A percentile compares a stretch with the other conserved stretches of the same genome.
These are phyloP conservation scores for Cardiospermum halicacabum DNA, from an alignment of 345 rosid species.

Conservation along the genomic window DNA sequence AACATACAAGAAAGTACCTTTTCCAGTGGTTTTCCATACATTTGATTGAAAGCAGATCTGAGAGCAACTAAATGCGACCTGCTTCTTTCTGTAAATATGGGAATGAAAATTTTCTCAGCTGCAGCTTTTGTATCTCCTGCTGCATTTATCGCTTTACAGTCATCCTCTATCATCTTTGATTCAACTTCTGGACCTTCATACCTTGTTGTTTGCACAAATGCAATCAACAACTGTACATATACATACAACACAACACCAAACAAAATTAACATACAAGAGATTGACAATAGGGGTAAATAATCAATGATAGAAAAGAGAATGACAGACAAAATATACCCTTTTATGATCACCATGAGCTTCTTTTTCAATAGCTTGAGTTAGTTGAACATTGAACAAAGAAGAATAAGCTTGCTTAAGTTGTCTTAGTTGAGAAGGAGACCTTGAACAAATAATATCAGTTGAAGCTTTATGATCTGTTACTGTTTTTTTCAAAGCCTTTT, in stretches of 20 bases:
- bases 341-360: conserved; percentile 47
- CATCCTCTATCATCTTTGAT: conserved; percentile 32
- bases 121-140: conserved; percentile 39
- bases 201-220: conserved; percentile 43
- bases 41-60: conserved; percentile 25
- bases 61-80: conserved; percentile 52
- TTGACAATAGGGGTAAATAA: too few relatives aligned
- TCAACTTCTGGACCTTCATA: conserved; percentile 76
- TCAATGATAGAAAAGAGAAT: not conserved
- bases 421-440: conserved; percentile 47
- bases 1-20: too few relatives aligned
- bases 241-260: too few relatives aligned
- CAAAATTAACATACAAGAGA: not conserved
- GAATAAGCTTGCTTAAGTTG: conserved; percentile 48
- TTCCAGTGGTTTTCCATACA: conserved; percentile 40
- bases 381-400: conserved; percentile 23
- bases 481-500: conserved; percentile 37
- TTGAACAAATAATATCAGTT: conserved; percentile 50
- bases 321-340: conserved; percentile 24
- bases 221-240: conserved; percentile 55
- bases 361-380: conserved; percentile 43
- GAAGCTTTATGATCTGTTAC: conserved; percentile 40
- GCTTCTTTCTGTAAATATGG: conserved; percentile 60
- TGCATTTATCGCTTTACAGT: conserved; percentile 41
- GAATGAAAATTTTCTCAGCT: conserved; percentile 31